Base-by-base conservation (phyloP, 192 early-diverging fungal species). In the Phlyctochytrium arcticum region DNA sequence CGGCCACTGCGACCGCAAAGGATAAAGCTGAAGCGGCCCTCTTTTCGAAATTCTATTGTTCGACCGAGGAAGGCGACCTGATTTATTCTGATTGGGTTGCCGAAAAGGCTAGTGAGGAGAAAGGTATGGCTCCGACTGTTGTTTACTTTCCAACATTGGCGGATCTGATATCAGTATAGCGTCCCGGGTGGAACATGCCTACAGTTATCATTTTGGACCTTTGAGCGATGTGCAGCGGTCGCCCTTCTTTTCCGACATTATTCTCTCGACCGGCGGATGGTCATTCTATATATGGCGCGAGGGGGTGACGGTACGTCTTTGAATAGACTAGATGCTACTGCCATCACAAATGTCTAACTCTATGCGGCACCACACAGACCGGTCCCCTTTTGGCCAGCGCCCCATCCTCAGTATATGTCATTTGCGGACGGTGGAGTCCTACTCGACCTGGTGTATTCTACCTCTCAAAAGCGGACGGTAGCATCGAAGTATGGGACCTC, bases 31-130 rank as follows among this genome's bases (percentile, higher is more conserved):
- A 72, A 46, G n/a, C n/a, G n/a, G 29, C 54, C 7, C 67, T 65
- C 32, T 64, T 48, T 5, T 76, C 79, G 15, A 84, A 81, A 54
- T 84, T 86, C 49, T 86, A 65, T 62, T 82, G 79, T 39, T 71
- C 82, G 10, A 85, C 83, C 0, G 85, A 86, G 68, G 85, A 86
- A 70, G 85, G 85, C 2, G 85, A 86, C 51, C 60, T 86, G 31
- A 76, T 85, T 23, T 84, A 78, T 37, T 69, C 82, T 3, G 81
- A 86, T 51, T 86, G 85, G 85, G 65, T 76, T 30, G 64, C 71
- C 3, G 80, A 85, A 67, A 80, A 86, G 67, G 56, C 69, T n/a
- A 74, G 48, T 37, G 83, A 84, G 56, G 85, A 86, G 23, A 85
- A 85, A 68, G 77, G 76, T 71, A 47, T 23, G 54, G 24, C 3